These are phyloP conservation scores for Colletotrichum sp. DNA, from an alignment of 2,329 filamentous ascomycete species.

Conservation along the genomic window DNA sequence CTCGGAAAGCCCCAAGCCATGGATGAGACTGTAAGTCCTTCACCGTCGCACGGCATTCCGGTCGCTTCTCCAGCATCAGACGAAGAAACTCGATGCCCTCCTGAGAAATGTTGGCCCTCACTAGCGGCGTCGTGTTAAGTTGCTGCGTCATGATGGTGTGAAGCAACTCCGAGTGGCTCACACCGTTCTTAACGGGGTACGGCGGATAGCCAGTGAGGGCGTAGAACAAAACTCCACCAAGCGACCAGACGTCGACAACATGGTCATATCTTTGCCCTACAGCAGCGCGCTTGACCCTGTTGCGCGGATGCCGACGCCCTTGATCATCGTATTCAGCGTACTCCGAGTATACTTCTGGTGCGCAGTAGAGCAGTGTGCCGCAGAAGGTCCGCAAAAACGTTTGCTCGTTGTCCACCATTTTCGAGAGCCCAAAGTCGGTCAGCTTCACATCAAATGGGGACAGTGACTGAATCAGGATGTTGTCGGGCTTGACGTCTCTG, in stretches of 20 bases:
- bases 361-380: slow-evolving; percentile 93
- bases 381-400: slow-evolving; percentile 97
- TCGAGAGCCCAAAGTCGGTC: slow-evolving; percentile 95
- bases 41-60: slow-evolving; percentile 77
- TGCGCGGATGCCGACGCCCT: slow-evolving; percentile 66
- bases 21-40: slow-evolving; percentile 70
- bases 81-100: slow-evolving; percentile 75
- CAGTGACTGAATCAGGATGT: slow-evolving; percentile 81
- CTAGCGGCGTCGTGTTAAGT: slow-evolving; percentile 70
- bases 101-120: slow-evolving; percentile 62
- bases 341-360: slow-evolving; percentile 91
- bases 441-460: slow-evolving; percentile 85
- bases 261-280: slow-evolving; percentile 78
- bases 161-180: slow-evolving; percentile 79
- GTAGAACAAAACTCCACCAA: slow-evolving; percentile 91
- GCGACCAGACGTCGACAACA: slow-evolving; percentile 94
- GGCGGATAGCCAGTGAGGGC: slow-evolving; percentile 81
- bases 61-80: slow-evolving; percentile 82
- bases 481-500: slow-evolving; percentile 98
- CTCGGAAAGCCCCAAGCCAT: slow-evolving; percentile 65
- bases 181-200: slow-evolving; percentile 78
- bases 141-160: slow-evolving; percentile 83
- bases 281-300: slow-evolving; percentile 61
- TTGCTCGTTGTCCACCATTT: slow-evolving; percentile 87
- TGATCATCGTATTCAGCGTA: slow-evolving; percentile 72